A percentile compares a stretch with the other conserved stretches of the same genome.
These are phyloP conservation scores for Forsythia suspensa DNA, from an alignment of 257 asterid genomes.

Conservation along the genomic window DNA sequence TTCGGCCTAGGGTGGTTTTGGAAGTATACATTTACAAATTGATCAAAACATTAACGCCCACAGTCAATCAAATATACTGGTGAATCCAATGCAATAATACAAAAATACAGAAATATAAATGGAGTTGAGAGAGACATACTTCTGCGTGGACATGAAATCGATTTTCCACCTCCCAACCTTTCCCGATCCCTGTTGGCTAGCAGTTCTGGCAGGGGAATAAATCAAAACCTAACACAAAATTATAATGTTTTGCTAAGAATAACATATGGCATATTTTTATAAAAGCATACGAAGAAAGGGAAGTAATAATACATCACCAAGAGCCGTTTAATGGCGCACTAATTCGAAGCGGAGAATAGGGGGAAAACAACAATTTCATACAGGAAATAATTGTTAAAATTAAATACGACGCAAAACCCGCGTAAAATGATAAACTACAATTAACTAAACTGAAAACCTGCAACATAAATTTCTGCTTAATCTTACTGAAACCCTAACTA, in stretches of 20 bases:
- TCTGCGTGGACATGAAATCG: slow-evolving; percentile 87
- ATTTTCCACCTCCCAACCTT: slow-evolving; percentile 95
- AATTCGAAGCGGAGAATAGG: not conserved
- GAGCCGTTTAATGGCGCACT: not conserved
- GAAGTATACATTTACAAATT: not conserved
- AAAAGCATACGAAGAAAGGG: not conserved
- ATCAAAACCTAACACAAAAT: slow-evolving; percentile 62
- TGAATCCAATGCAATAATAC: slow-evolving; percentile 17
- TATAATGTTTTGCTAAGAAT: not conserved
- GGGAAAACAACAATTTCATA: not conserved
- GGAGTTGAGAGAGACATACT: slow-evolving; percentile 49
- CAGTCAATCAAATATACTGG: not conserved
- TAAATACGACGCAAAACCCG: not conserved
- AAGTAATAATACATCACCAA: not conserved
- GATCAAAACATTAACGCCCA: not conserved
- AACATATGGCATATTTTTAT: not conserved
- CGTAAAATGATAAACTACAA: not conserved
- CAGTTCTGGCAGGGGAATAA: slow-evolving; percentile 94
- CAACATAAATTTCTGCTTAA: slow-evolving; percentile 1
- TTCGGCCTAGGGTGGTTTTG: not conserved
- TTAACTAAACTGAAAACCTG: not conserved
- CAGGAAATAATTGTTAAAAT: not conserved
- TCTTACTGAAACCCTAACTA: not conserved
- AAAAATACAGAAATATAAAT: not conserved
- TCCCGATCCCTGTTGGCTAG: slow-evolving; percentile 97